Conservation (phyloP, 1,139 yeast species). For the Geotrichum klebahnii region DNA sequence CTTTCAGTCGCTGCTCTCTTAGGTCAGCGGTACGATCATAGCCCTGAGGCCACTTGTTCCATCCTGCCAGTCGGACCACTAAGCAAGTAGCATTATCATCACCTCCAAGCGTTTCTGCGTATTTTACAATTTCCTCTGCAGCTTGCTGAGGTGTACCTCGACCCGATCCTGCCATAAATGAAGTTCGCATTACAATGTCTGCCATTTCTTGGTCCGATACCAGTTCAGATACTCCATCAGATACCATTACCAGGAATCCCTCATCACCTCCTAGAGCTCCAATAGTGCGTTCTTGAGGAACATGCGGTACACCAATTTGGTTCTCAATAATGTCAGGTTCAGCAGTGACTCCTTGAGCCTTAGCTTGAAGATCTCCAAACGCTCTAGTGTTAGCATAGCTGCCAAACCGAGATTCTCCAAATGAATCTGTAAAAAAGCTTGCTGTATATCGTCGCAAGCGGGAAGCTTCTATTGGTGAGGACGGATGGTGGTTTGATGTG, state of each 20-base stretch:
- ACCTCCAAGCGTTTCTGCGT: conserved; percentile 83
- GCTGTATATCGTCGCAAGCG: conserved; percentile 69
- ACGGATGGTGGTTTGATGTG: conserved; percentile 82
- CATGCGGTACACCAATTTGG: conserved; percentile 49
- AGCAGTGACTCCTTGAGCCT: conserved; percentile 78
- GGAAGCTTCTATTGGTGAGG: conserved; percentile 70
- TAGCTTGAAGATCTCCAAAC: conserved; percentile 82
- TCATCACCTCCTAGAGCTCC: conserved; percentile 59
- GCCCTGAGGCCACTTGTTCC: conserved; percentile 85
- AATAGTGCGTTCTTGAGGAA: conserved; percentile 38
- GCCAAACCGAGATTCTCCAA: conserved; percentile 85
- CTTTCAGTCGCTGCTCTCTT: conserved; percentile 68
- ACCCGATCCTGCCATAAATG: conserved; percentile 60
- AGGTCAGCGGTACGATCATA: conserved; percentile 76
- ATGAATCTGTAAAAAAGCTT: conserved; percentile 78
- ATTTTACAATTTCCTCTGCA: conserved; percentile 78
- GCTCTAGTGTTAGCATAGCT: conserved; percentile 87
- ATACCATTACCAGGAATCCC: conserved; percentile 67
- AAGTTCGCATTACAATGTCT: conserved; percentile 73
- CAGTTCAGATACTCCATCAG: conserved; percentile 82
- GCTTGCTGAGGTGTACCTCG: conserved; percentile 80
- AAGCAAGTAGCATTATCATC: conserved; percentile 92
- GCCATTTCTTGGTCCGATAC: conserved; percentile 87
- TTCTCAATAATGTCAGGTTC: conserved; percentile 83
- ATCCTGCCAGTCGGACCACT: conserved; percentile 73